Percentiles rank a stretch among this genome's conserved stretches.
These are phyloP conservation scores for Solanum appendiculatum DNA, from an alignment of 257 asterid species.

Conservation along the genomic window DNA sequence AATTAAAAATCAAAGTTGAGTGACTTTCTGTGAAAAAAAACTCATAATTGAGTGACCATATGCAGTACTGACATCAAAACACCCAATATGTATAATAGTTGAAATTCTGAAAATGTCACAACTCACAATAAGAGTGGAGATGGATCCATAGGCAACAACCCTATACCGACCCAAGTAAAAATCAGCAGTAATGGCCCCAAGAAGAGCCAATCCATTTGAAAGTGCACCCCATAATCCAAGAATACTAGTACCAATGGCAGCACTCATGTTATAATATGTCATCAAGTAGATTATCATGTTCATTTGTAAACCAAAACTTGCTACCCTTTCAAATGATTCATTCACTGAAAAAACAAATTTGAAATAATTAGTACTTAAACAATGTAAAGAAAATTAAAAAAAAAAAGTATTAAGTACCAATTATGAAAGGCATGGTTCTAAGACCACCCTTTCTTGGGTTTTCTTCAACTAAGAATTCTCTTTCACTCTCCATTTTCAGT, in stretches of 20 bases:
- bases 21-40: no score
- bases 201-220: conserved; percentile 3
- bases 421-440: conserved; percentile 9
- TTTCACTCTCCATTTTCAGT: no score
- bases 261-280: background rate
- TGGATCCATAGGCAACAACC: background rate
- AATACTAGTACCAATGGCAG: conserved; percentile 1
- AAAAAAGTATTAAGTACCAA: background rate
- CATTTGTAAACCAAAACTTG: background rate
- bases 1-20: no score
- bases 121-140: conserved; percentile 6
- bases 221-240: conserved; percentile 4
- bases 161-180: conserved; percentile 3
- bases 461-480: no score
- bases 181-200: conserved; percentile 5
- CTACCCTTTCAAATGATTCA: conserved; percentile 11
- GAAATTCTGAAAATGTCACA: background rate
- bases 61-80: no score
- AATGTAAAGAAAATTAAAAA: background rate
- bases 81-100: no score
- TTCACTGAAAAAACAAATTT: background rate
- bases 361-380: background rate
- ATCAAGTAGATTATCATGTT: conserved; percentile 11
- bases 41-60: no score
- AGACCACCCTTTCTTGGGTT: background rate